These are phyloP conservation scores for Suillus decipiens DNA, from an alignment of 768 basidiomycete species.

Conservation along the genomic window DNA sequence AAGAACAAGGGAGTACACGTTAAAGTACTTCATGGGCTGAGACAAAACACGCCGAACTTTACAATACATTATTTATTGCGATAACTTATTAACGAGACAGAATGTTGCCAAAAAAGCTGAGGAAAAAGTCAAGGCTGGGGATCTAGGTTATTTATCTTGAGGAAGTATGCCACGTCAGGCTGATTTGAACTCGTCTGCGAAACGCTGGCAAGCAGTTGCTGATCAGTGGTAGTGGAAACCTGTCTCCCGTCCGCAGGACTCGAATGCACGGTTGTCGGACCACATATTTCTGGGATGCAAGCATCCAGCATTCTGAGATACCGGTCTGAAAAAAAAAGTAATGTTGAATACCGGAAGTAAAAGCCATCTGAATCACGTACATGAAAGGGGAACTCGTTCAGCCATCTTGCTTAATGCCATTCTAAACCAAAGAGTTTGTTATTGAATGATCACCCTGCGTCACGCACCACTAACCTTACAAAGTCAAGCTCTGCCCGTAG, in stretches of 20 bases:
- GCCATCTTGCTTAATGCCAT: slow-evolving; percentile 62
- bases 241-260: slow-evolving; percentile 14
- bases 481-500: slow-evolving; percentile 67
- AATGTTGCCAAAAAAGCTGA: not conserved
- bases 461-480: slow-evolving; percentile 50
- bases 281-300: slow-evolving; percentile 17
- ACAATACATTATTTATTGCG: slow-evolving; percentile 9
- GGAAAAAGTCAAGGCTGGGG: not conserved
- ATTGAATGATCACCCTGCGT: not conserved
- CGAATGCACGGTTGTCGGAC: slow-evolving; percentile 5
- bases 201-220: slow-evolving; percentile 15
- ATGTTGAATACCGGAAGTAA: not conserved
- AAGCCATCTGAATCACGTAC: slow-evolving; percentile 28
- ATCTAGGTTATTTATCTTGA: slow-evolving; percentile 7
- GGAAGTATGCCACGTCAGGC: slow-evolving; percentile 18
- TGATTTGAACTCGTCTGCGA: slow-evolving; percentile 12
- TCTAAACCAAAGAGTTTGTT: slow-evolving; percentile 34
- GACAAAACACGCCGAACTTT: not conserved
- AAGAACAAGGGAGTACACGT: not conserved
- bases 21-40: not conserved
- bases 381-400: slow-evolving; percentile 65
- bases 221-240: slow-evolving; percentile 12
- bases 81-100: slow-evolving; percentile 6
- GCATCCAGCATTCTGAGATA: slow-evolving; percentile 26
- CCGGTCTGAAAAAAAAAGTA: slow-evolving; percentile 17